These are phyloP conservation scores for Fibroporia radiculosa DNA, from an alignment of 768 basidiomycete species.

Conservation along the genomic window DNA sequence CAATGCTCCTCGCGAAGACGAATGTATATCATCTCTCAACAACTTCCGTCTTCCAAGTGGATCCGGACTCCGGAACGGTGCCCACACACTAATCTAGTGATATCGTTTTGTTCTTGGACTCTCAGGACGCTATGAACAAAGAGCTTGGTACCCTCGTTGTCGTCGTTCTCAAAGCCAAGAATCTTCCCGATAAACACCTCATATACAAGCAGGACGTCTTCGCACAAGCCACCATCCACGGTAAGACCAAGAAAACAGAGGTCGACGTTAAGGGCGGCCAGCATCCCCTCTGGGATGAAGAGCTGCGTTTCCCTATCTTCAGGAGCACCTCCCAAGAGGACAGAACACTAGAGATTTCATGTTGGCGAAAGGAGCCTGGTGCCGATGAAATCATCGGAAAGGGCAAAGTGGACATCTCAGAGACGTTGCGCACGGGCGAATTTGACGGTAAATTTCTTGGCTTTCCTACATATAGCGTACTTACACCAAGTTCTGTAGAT, in stretches of 20 bases:
- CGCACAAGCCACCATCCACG: slow-evolving; percentile 53
- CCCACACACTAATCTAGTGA: no score
- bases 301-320: slow-evolving; percentile 66
- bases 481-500: slow-evolving; percentile 32
- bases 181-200: slow-evolving; percentile 74
- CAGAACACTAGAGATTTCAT: slow-evolving; percentile 63
- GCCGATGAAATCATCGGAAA: slow-evolving; percentile 73
- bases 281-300: slow-evolving; percentile 89
- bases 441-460: slow-evolving; percentile 69
- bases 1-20: no score
- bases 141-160: slow-evolving; percentile 75
- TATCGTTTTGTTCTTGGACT: no score
- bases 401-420: slow-evolving; percentile 65
- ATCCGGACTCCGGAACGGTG: no score
- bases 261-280: slow-evolving; percentile 85
- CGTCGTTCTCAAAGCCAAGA: slow-evolving; percentile 78
- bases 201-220: slow-evolving; percentile 93
- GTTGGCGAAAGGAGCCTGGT: slow-evolving; percentile 73
- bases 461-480: slow-evolving; percentile 19
- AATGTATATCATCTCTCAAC: no score
- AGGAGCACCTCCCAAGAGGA: slow-evolving; percentile 46
- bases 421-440: slow-evolving; percentile 78
- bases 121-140: no score
- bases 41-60: no score
- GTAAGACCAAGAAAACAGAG: slow-evolving; percentile 58